Conservation (phyloP, 2,329 filamentous ascomycete genomes). For the Ophiostoma australiae region DNA sequence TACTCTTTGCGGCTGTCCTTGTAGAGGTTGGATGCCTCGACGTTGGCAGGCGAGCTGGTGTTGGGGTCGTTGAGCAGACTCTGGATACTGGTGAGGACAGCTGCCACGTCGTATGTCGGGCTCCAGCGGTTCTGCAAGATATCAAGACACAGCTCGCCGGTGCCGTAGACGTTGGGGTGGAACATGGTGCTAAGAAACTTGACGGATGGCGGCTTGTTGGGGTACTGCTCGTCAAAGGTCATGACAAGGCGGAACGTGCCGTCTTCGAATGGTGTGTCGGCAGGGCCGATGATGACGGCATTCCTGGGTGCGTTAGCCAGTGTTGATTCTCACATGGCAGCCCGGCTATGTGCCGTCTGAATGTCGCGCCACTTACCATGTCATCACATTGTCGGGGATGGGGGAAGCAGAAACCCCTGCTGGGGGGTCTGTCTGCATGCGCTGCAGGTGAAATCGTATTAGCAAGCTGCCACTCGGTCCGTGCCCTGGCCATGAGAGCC, state of each 20-base stretch:
- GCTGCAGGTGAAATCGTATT: constrained; percentile 46
- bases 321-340: not conserved
- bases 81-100: constrained; percentile 94
- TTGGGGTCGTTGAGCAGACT: constrained; percentile 97
- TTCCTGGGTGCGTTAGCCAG: constrained; percentile 60
- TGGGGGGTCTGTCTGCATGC: constrained; percentile 98
- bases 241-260: constrained; percentile 96
- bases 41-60: constrained; percentile 95
- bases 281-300: constrained; percentile 93
- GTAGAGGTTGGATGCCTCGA: constrained; percentile 96
- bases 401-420: constrained; percentile 95
- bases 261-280: constrained; percentile 96
- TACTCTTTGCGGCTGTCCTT: constrained; percentile 98
- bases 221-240: constrained; percentile 99
- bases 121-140: constrained; percentile 98
- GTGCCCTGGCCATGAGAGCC: not conserved
- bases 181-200: constrained; percentile 99
- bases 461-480: not conserved
- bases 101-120: constrained; percentile 96
- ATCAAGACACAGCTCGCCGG: constrained; percentile 91
- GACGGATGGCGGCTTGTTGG: constrained; percentile 94
- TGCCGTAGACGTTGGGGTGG: constrained; percentile 96
- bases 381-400: constrained; percentile 95
- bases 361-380: constrained; percentile 59
- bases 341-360: not conserved